Percentiles rank a stretch among this genome's conserved stretches.
phyloP scores from a whole-genome alignment of 768 basidiomycete genomes.

The Termitomyces sp. region DNA sequence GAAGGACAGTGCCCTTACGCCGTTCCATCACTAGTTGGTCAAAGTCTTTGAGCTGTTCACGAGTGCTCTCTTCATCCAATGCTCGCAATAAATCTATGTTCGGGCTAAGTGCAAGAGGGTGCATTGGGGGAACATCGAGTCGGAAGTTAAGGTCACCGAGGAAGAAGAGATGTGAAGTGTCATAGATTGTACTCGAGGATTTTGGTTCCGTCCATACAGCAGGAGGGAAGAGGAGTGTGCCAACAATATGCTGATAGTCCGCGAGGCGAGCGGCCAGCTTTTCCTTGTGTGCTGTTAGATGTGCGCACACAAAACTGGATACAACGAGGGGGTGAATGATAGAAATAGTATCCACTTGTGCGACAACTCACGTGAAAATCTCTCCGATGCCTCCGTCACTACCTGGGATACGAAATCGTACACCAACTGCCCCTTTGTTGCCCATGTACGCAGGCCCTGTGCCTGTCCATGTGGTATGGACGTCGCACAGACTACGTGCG shows the following conservation, averaged over 20 bases:
- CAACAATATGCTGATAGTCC: slow-evolving; percentile 81
- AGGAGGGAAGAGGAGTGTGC: slow-evolving; percentile 74
- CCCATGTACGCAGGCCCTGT: slow-evolving; percentile 76
- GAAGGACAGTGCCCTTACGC: slow-evolving; percentile 60
- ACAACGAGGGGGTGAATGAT: slow-evolving; percentile 2
- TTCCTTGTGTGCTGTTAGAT: slow-evolving; percentile 80
- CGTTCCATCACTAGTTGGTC: slow-evolving; percentile 71
- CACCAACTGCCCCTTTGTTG: slow-evolving; percentile 93
- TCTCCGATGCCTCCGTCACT: slow-evolving; percentile 61
- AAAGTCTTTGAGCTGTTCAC: slow-evolving; percentile 63
- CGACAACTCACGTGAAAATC: slow-evolving; percentile 71
- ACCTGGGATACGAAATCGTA: slow-evolving; percentile 72
- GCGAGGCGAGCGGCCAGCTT: slow-evolving; percentile 63
- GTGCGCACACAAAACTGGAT: slow-evolving; percentile 76
- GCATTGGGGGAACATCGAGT: slow-evolving; percentile 56
- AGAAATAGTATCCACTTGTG: not conserved
- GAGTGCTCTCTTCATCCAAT: slow-evolving; percentile 45
- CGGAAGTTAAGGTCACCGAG: slow-evolving; percentile 95
- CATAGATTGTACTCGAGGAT: slow-evolving; percentile 62
- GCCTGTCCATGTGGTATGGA: slow-evolving; percentile 76
- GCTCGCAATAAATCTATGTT: slow-evolving; percentile 36
- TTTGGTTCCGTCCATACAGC: slow-evolving; percentile 30
- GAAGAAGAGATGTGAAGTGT: slow-evolving; percentile 88
- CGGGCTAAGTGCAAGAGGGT: slow-evolving; percentile 38
- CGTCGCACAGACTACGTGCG: slow-evolving; percentile 56